Evolutionary conservation across 306 rosid species (phyloP), one percentile per base, ranked within the genome.

Genomic region (Quercus dentata): DNA sequence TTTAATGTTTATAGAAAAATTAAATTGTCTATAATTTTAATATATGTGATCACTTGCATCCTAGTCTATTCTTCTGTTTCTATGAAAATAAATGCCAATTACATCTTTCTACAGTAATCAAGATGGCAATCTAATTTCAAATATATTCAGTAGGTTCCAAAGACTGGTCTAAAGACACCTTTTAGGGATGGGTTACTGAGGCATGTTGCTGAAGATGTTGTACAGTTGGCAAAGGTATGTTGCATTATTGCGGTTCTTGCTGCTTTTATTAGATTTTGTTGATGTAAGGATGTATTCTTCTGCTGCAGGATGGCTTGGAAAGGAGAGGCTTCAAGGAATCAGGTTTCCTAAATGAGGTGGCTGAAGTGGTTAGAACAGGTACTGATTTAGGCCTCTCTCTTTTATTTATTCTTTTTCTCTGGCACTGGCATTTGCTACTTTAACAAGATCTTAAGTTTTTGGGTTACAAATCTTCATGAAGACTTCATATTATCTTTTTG

Each of bases 291-390:
- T 76, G 56, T 69, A 15, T 58, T 54, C 76, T 79, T 79, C 56
- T 73, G 21, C 61, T 83, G 27, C 77, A 96, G 99, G 97, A 93
- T 80, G 99, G 99, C 72, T 83, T 96, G 90, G 97, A 96, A 76
- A 87, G 97, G 86, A 89, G 98, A 90, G 99, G 98, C 77, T 96
- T 62, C 81, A 93, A 96, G 85, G 99, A 96, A 87, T 71, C 90
- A 1, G 98, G 97, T 65, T 93, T 93, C 90, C 86, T 96, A 85
- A 96, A 96, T 81, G 99, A 81, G 79, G 97, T 96, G 71, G 82
- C 92, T 3, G 98, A 93, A 88, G 98, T 96, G 78, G 97, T 92
- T 76, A 89, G 88, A 81, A 88, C 97, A 83, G 98, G 99, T 96
- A 87, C 63, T 75, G 27, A 30, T 67, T 52, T 73, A 28, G 61